Conservation (phyloP, 2,329 filamentous ascomycete genomes). For the Dactylellina haptotyla region DNA sequence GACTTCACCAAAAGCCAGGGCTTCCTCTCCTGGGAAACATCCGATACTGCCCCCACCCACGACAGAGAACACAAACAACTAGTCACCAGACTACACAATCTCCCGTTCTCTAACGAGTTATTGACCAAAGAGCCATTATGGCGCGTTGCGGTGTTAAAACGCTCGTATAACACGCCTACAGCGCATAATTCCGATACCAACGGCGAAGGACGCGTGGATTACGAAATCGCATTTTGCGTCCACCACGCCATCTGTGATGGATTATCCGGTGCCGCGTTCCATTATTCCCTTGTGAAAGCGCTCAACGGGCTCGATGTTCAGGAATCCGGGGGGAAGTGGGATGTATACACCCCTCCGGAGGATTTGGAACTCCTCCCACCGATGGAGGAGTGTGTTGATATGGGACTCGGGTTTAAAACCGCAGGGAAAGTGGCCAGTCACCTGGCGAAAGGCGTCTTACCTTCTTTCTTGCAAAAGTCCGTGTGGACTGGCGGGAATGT, state of each 20-base stretch:
- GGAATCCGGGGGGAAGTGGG: background rate
- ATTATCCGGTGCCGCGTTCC: constrained; percentile 65
- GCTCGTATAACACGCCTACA: constrained; percentile 47
- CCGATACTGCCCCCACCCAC: constrained; percentile 60
- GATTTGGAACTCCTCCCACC: constrained; percentile 31
- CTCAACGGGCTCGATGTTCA: constrained; percentile 59
- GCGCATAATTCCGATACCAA: constrained; percentile 28
- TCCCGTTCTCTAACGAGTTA: constrained; percentile 15
- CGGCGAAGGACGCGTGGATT: constrained; percentile 60
- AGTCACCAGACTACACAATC: constrained; percentile 23
- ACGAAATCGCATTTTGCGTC: constrained; percentile 64
- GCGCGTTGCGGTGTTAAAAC: constrained; percentile 34
- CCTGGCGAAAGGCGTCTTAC: constrained; percentile 28
- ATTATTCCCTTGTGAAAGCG: constrained; percentile 64
- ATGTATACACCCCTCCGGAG: constrained; percentile 26
- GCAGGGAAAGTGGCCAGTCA: constrained; percentile 17
- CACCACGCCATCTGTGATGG: constrained; percentile 69
- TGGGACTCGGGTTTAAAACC: constrained; percentile 38
- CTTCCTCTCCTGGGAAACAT: constrained; percentile 61
- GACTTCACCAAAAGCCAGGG: constrained; percentile 60
- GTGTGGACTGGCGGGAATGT: constrained; percentile 30
- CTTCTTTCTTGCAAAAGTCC: constrained; percentile 30
- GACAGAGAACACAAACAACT: constrained; percentile 57
- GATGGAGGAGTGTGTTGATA: constrained; percentile 38
- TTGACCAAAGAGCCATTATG: constrained; percentile 24